These are phyloP conservation scores for Lachnellula suecica DNA, from an alignment of 2,329 filamentous ascomycete species.

Conservation along the genomic window DNA sequence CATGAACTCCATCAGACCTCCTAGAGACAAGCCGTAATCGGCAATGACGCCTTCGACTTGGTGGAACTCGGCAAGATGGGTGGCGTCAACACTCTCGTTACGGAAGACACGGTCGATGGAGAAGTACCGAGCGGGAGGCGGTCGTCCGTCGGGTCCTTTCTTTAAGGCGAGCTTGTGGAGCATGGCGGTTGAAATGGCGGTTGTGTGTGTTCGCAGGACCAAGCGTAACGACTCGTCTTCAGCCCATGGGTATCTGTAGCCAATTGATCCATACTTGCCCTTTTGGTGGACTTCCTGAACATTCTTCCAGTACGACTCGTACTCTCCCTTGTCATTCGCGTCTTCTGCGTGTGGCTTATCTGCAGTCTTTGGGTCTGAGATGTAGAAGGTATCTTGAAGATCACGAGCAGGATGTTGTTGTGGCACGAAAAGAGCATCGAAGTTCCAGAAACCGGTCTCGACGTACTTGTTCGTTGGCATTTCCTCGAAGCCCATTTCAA, in stretches of 20 bases:
- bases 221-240: slow-evolving; percentile 82
- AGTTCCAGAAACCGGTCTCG: slow-evolving; percentile 99
- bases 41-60: slow-evolving; percentile 98
- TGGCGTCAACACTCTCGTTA: slow-evolving; percentile 96
- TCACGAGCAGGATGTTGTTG: slow-evolving; percentile 98
- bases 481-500: slow-evolving; percentile 97
- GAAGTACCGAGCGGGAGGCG: slow-evolving; percentile 84
- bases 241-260: slow-evolving; percentile 93
- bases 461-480: slow-evolving; percentile 95
- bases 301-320: slow-evolving; percentile 85
- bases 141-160: slow-evolving; percentile 68
- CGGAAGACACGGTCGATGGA: slow-evolving; percentile 98
- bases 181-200: slow-evolving; percentile 86
- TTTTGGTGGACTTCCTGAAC: slow-evolving; percentile 84
- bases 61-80: slow-evolving; percentile 96
- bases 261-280: slow-evolving; percentile 91
- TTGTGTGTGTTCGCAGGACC: slow-evolving; percentile 95
- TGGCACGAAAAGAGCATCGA: slow-evolving; percentile 93
- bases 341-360: slow-evolving; percentile 63
- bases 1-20: slow-evolving; percentile 92
- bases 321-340: slow-evolving; percentile 61
- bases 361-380: slow-evolving; percentile 80
- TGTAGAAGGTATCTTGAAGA: slow-evolving; percentile 98
- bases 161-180: slow-evolving; percentile 84
- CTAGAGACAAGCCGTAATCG: slow-evolving; percentile 89